These are phyloP conservation scores for Lactarius evosmus DNA, from an alignment of 768 basidiomycete species.

Conservation along the genomic window DNA sequence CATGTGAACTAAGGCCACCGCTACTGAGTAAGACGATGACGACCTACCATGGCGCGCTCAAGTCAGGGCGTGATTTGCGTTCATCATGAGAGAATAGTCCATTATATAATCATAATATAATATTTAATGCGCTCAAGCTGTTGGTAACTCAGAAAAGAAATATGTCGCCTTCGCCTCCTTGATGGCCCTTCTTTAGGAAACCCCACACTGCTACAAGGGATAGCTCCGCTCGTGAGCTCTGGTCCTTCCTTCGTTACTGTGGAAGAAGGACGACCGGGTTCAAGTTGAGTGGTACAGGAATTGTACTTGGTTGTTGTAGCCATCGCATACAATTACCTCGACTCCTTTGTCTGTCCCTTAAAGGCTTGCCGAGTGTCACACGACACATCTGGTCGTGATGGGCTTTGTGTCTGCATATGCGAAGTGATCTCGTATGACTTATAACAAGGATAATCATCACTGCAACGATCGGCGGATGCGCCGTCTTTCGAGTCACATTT, in stretches of 20 bases:
- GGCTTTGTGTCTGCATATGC: not conserved
- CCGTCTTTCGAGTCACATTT: not conserved
- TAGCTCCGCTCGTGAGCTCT: too few relatives aligned
- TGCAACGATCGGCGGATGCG: not conserved
- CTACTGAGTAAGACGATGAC: not conserved
- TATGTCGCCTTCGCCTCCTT: too few relatives aligned
- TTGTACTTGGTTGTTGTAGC: too few relatives aligned
- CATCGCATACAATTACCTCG: too few relatives aligned
- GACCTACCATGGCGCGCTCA: slow-evolving; percentile 19
- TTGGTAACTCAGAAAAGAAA: too few relatives aligned
- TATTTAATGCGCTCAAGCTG: too few relatives aligned
- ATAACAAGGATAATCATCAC: not conserved
- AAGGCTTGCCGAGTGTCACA: not conserved
- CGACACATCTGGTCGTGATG: not conserved
- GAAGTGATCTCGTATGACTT: not conserved
- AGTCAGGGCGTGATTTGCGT: not conserved
- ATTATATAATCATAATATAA: not conserved
- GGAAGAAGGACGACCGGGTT: too few relatives aligned
- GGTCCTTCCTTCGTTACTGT: too few relatives aligned
- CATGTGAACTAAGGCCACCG: not conserved
- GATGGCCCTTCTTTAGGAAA: too few relatives aligned
- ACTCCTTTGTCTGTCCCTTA: not conserved
- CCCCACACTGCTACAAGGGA: too few relatives aligned
- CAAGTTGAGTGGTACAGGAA: too few relatives aligned
- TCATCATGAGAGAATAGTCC: not conserved